Evolutionary conservation across 2,329 filamentous ascomycete species (phyloP).

Genomic region (Fusarium torulosum): DNA sequence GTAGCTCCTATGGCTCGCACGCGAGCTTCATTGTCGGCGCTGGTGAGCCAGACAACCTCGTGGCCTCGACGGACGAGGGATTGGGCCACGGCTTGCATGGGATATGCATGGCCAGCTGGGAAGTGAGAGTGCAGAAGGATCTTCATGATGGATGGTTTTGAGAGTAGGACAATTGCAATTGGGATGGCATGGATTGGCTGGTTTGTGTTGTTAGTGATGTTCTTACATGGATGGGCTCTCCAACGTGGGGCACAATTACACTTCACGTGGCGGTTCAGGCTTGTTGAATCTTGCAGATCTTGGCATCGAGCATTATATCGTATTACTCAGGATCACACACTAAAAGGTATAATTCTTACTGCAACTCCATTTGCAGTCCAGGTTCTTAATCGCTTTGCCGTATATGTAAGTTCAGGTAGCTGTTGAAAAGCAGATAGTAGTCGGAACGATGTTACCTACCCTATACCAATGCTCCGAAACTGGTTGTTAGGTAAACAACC

Average conservation of each 20-base stretch:
- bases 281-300: neutral
- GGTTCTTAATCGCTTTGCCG: too few relatives aligned
- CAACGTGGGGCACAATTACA: neutral
- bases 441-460: conserved; percentile 4
- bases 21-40: conserved; percentile 51
- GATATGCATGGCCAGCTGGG: conserved; percentile 56
- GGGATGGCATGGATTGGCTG: neutral
- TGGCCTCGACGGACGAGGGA: conserved; percentile 55
- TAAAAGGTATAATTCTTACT: neutral
- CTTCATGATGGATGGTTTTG: conserved; percentile 49
- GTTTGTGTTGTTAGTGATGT: neutral
- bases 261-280: neutral
- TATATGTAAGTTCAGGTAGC: neutral
- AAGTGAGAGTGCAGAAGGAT: conserved; percentile 57
- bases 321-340: neutral
- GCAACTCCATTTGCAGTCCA: neutral
- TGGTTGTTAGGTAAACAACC: neutral
- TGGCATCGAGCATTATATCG: neutral
- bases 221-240: neutral
- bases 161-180: neutral
- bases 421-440: too few relatives aligned
- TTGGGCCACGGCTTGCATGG: conserved; percentile 56
- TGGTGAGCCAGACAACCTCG: conserved; percentile 56
- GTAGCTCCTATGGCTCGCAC: conserved; percentile 52
- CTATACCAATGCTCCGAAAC: neutral